Percentiles rank a stretch among this genome's conserved stretches.
Evolutionary conservation across 2,329 filamentous ascomycete genomes (phyloP).

Genomic region (Amauroascus niger): DNA sequence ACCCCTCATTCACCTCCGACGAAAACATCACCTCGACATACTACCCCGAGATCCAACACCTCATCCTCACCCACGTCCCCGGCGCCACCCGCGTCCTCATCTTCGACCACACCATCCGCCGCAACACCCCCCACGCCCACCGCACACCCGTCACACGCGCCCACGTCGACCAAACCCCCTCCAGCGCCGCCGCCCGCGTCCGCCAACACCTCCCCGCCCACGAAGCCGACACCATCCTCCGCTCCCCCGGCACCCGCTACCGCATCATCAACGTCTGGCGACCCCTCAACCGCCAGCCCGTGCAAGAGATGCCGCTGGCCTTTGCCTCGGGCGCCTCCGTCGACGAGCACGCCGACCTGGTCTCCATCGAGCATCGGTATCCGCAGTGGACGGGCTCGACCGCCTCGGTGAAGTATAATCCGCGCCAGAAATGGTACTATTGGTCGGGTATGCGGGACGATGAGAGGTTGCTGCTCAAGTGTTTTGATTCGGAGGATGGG

Average conservation of each 20-base stretch:
- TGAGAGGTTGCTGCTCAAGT: conserved; percentile 68
- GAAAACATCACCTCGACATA: conserved; percentile 60
- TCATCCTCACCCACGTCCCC: conserved; percentile 59
- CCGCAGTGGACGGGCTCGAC: conserved; percentile 63
- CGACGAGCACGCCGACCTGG: conserved; percentile 50
- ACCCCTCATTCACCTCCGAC: conserved; percentile 54
- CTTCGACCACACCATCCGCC: conserved; percentile 85
- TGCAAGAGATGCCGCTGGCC: conserved; percentile 48
- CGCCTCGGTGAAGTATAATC: conserved; percentile 54
- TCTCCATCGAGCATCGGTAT: conserved; percentile 66
- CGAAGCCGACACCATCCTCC: conserved; percentile 57
- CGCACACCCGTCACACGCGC: conserved; percentile 61
- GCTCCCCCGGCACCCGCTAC: conserved; percentile 57
- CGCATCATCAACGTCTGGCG: conserved; percentile 86
- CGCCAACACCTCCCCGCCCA: conserved; percentile 51
- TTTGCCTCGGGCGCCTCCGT: conserved; percentile 49
- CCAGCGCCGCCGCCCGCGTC: conserved; percentile 58
- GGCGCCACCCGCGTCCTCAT: conserved; percentile 58
- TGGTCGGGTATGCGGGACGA: conserved; percentile 65
- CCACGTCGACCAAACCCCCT: conserved; percentile 73
- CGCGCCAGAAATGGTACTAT: conserved; percentile 64
- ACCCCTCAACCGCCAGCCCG: conserved; percentile 47
- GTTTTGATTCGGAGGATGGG: conserved; percentile 56
- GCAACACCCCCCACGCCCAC: conserved; percentile 46
- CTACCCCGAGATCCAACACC: conserved; percentile 71